Evolutionary conservation across 2,329 filamentous ascomycete genomes (phyloP), one percentile per base, ranked within the genome.

Genomic region (Bipolaris oryzae): DNA sequence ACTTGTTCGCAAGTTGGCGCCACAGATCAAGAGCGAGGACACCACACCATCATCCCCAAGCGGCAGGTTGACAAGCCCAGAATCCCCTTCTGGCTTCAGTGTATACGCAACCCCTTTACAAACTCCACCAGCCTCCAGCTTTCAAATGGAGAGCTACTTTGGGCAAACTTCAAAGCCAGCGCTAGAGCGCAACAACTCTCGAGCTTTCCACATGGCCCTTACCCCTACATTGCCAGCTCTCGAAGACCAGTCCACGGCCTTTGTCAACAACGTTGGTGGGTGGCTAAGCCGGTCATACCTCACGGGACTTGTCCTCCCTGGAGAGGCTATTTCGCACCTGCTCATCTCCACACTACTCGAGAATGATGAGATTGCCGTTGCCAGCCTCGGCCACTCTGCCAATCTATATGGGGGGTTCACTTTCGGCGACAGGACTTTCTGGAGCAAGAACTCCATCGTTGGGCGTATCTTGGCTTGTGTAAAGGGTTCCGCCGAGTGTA

Each of bases 211-310:
- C 13, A 55, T 76, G 5, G 72, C 73, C 2, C 64, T 75, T 6
- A 73, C 73, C 1, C 66, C 60, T 7, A 65, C 62, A 0, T 50
- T 70, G 3, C 20, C 53, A 3, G 45, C 51, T 3, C 41, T 66
- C 1, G 49, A 61, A 7, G 60, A 66, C 33, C 57, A 48, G 43
- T 51, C 67, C 49, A 55, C 62, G 7, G 18, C 56, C 21, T 37
- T 38, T 31, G 39, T 64, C 1, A 57, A 67, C 25, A 74, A 79
- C 21, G 70, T 78, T 25, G 77, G 81, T 34, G 82, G 83, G 9
- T 86, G 83, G 83, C 75, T 85, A 3, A 84, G 81, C 49, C 79
- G 82, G 25, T 81, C 81, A 7, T 86, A 81, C 76, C 74, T 86
- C 0, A 81, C 82, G 1, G 84, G 83, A 0, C 72, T 86, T 20